These are phyloP conservation scores for Cardamine chenopodiifolia DNA, from an alignment of 345 rosid genomes.

Conservation along the genomic window DNA sequence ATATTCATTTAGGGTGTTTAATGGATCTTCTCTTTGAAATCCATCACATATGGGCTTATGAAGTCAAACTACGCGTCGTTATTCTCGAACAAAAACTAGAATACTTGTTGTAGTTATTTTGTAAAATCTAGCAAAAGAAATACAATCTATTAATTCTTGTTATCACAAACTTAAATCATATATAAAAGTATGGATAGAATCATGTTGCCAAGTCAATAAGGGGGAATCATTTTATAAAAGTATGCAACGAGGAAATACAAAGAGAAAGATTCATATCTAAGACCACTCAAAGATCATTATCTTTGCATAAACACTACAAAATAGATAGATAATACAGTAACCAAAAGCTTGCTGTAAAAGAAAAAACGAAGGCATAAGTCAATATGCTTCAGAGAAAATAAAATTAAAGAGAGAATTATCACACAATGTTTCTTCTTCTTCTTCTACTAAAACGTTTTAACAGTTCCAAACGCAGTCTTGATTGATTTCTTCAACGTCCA, in stretches of 20 bases:
- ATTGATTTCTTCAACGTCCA: slow-evolving; percentile 59
- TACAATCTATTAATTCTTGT: no score
- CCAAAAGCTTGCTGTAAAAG: slow-evolving; percentile 21
- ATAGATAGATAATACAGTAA: slow-evolving; percentile 26
- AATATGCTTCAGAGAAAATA: not conserved
- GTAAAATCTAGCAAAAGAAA: no score
- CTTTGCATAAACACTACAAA: slow-evolving; percentile 35
- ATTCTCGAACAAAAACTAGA: not conserved
- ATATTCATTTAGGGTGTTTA: not conserved
- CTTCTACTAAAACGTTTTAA: slow-evolving; percentile 25
- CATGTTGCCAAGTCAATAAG: not conserved
- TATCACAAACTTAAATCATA: not conserved
- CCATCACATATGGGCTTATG: not conserved
- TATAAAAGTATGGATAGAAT: not conserved
- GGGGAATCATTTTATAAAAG: not conserved
- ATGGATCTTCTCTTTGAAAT: not conserved
- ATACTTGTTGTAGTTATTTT: no score
- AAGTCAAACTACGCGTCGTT: no score
- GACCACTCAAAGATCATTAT: slow-evolving; percentile 5
- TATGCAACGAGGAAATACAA: not conserved
- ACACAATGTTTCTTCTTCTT: slow-evolving; percentile 35
- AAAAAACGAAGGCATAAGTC: slow-evolving; percentile 1
- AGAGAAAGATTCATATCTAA: slow-evolving; percentile 11
- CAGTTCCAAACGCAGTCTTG: not conserved
- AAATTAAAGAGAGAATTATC: not conserved